phyloP scores from a whole-genome alignment of 176 grass and related monocot species.

The Hyparrhenia diplandra region DNA sequence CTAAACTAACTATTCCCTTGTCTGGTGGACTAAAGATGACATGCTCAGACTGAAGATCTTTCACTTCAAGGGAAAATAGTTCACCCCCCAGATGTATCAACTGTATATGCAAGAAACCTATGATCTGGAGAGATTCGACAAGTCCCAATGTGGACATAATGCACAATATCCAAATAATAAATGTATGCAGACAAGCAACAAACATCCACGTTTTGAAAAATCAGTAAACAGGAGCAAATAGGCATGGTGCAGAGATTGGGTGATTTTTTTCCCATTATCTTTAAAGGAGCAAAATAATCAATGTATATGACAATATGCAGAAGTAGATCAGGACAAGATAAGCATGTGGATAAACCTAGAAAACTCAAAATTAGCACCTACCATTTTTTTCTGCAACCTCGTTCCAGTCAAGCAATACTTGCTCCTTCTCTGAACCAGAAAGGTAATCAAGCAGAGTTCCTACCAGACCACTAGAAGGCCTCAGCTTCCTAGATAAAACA shows the following conservation, averaged over 20 bases:
- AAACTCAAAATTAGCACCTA: constrained; percentile 28
- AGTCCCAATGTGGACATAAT: constrained; percentile 91
- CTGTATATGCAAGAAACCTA: constrained; percentile 82
- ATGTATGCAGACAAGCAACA: constrained; percentile 1
- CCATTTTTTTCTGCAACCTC: constrained; percentile 71
- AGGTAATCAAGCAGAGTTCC: constrained; percentile 52
- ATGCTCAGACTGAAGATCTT: constrained; percentile 60
- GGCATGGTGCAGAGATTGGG: background rate
- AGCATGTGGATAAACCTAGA: constrained; percentile 13
- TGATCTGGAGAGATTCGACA: constrained; percentile 89
- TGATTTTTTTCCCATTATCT: background rate
- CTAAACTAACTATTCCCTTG: constrained; percentile 80
- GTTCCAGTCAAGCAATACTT: constrained; percentile 86
- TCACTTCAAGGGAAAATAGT: constrained; percentile 74
- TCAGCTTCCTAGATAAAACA: constrained; percentile 63
- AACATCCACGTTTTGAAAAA: background rate
- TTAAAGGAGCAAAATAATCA: constrained; percentile 4
- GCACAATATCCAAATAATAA: constrained; percentile 32
- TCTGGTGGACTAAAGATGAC: constrained; percentile 45
- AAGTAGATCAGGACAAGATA: background rate
- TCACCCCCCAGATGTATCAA: constrained; percentile 90
- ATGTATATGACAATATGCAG: background rate
- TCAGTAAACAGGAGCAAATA: constrained; percentile 17
- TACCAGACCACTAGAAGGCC: constrained; percentile 33
- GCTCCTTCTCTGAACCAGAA: constrained; percentile 52